Evolutionary conservation across 2,329 filamentous ascomycete genomes (phyloP).

Genomic region (Septoria linicola): DNA sequence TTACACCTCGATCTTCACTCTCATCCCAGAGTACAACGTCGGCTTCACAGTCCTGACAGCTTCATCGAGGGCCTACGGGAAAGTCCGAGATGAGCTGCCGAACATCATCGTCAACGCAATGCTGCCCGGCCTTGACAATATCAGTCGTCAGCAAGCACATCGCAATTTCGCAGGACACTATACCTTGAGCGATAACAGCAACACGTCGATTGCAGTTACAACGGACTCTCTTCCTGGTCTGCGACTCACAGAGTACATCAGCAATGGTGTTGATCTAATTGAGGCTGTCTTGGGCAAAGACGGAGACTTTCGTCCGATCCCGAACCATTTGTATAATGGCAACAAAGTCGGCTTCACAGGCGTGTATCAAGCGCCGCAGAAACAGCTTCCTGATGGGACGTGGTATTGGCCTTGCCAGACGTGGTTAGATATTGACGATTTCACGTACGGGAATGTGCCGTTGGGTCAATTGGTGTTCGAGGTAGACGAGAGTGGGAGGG

Average conservation of each 20-base stretch:
- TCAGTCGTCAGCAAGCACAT: slow-evolving; percentile 33
- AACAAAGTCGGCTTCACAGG: slow-evolving; percentile 21
- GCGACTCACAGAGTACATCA: slow-evolving; percentile 34
- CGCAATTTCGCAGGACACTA: slow-evolving; percentile 33
- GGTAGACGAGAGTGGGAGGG: slow-evolving; percentile 22
- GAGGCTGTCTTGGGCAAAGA: slow-evolving; percentile 16
- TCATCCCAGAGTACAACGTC: slow-evolving; percentile 51
- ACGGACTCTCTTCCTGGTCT: slow-evolving; percentile 33
- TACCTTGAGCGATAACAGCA: slow-evolving; percentile 7
- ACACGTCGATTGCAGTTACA: slow-evolving; percentile 32
- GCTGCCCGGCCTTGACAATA: slow-evolving; percentile 32
- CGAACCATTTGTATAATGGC: slow-evolving; percentile 29
- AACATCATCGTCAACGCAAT: slow-evolving; percentile 29
- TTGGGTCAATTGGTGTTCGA: slow-evolving; percentile 29
- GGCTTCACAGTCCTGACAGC: slow-evolving; percentile 45
- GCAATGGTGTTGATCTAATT: slow-evolving; percentile 38
- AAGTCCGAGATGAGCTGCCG: slow-evolving; percentile 17
- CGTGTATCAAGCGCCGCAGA: slow-evolving; percentile 18
- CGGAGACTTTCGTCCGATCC: slow-evolving; percentile 29
- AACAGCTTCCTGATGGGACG: slow-evolving; percentile 20
- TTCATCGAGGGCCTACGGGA: slow-evolving; percentile 12
- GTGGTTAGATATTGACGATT: slow-evolving; percentile 26
- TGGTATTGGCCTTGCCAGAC: slow-evolving; percentile 21
- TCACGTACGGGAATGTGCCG: slow-evolving; percentile 26
- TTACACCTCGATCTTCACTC: slow-evolving; percentile 33